These are phyloP conservation scores for Rhododendron simsii DNA, from an alignment of 148 eudicot species.

Conservation along the genomic window DNA sequence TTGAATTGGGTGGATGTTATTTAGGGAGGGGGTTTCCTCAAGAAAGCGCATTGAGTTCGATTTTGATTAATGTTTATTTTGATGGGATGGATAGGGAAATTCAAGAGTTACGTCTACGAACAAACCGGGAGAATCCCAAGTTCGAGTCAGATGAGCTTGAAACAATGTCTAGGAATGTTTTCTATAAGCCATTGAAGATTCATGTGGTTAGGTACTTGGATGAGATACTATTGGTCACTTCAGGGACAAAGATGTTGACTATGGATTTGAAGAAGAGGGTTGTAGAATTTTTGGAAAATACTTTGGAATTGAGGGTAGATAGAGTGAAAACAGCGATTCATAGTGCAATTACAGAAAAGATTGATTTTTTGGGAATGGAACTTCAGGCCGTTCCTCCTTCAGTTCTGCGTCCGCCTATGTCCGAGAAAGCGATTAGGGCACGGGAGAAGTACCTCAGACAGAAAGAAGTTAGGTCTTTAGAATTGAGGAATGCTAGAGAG, in stretches of 20 bases:
- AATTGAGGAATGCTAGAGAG: conserved; percentile 70
- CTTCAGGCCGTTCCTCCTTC: conserved; percentile 85
- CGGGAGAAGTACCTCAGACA: conserved; percentile 77
- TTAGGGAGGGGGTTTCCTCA: conserved; percentile 83
- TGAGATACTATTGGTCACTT: conserved; percentile 72
- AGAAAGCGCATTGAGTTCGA: conserved; percentile 71
- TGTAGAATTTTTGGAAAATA: conserved; percentile 43
- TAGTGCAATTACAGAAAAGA: conserved; percentile 82
- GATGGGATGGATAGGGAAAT: conserved; percentile 64
- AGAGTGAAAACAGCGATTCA: conserved; percentile 57
- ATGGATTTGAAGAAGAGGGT: conserved; percentile 65
- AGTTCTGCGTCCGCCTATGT: conserved; percentile 54
- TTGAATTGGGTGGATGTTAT: conserved; percentile 54
- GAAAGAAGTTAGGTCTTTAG: conserved; percentile 66
- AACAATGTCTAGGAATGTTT: conserved; percentile 15
- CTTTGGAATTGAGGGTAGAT: conserved; percentile 69
- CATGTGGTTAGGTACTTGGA: conserved; percentile 86
- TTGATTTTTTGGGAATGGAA: conserved; percentile 85
- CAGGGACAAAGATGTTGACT: conserved; percentile 65
- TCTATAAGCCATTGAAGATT: conserved; percentile 65
- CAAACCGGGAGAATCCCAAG: conserved; percentile 43
- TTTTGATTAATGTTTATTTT: conserved; percentile 74
- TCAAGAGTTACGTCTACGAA: conserved; percentile 58
- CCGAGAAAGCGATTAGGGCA: conserved; percentile 85
- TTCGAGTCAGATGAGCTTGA: conserved; percentile 33